phyloP scores from a whole-genome alignment of 1,284 basidiomycete species.

The Cystobasidium sp. region DNA sequence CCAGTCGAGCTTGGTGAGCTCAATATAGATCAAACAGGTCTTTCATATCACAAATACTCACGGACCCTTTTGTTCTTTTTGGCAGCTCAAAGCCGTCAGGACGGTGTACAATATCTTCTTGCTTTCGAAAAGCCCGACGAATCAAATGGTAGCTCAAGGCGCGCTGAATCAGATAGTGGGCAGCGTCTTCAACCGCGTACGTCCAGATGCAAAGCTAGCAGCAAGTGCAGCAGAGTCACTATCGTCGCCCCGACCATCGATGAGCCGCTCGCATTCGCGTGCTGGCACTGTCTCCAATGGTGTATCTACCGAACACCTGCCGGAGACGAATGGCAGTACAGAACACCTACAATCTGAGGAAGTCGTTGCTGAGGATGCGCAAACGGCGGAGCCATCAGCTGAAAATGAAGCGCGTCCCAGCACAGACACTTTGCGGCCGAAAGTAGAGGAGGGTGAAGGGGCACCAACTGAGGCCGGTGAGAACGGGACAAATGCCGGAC shows the following conservation, averaged over 20 bases:
- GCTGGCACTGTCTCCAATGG: not conserved
- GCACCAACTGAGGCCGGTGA: not conserved
- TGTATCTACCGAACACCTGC: not conserved
- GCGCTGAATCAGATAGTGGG: constrained; percentile 96
- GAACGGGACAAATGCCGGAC: not conserved
- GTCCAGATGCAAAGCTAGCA: constrained; percentile 36
- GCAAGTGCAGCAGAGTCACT: constrained; percentile 4
- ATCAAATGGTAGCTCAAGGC: constrained; percentile 95
- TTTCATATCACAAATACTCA: too few relatives aligned
- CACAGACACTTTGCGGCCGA: constrained; percentile 5
- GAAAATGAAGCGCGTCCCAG: constrained; percentile 1
- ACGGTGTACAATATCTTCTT: constrained; percentile 97
- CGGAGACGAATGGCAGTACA: not conserved
- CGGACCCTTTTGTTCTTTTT: too few relatives aligned
- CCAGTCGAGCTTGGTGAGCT: constrained; percentile 73
- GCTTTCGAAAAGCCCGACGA: constrained; percentile 82
- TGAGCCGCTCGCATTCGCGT: constrained; percentile 23
- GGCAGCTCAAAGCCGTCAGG: constrained; percentile 85
- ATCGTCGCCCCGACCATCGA: constrained; percentile 8
- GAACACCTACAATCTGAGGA: not conserved
- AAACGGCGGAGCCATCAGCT: not conserved
- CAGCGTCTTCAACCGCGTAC: constrained; percentile 79
- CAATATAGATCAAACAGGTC: not conserved
- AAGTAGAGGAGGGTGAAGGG: not conserved
- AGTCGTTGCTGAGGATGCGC: not conserved